Evolutionary conservation across 345 rosid genomes (phyloP), one percentile per base, ranked within the genome.

Genomic region (Populus pruinosa): DNA sequence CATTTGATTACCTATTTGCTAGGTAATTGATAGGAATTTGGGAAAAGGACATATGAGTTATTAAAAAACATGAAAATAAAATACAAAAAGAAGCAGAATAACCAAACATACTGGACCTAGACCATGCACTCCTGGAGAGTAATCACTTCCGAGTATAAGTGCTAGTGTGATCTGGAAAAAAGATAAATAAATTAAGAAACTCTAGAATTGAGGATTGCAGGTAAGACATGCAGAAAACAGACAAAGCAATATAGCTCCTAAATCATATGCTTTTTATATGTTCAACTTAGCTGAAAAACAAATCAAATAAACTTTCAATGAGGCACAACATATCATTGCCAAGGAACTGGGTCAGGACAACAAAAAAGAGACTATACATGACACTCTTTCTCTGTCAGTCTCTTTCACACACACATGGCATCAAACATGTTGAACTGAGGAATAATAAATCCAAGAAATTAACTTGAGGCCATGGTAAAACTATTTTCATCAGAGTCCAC

Each of bases 131-230:
- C 98, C 96, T 16, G 74, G 91, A 71, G 89, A 92, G 85, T 93
- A 96, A 81, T 96, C 99, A 78, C 98, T 71, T 80, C 99, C 98
- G 72, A 96, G 93, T 81, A 96, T 85, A 79, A 93, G 91, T 53
- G 96, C 97, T 59, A 96, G 80, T 44, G 94, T 83, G 80, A 96
- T 93, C 98, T 96, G 84, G 25, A 81, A 73, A 71, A 10, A 76
- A 33, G 23, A 67, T 36, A 47, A 31, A 59, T 43, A 43, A 69
- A 6, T 79, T 10, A 73, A 68, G 5, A 72, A 56, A 29, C 17
- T 16, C 8, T 49, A 18, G 21, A 73, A 38, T 41, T 41, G 44
- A 41, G 44, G 44, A 4, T 41, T 41, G 44, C 44, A 2, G 14
- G 14, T 41, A 41, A 41, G 44, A 41, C 44, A 41, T 41, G 11